Evolutionary conservation across 2,329 filamentous ascomycete species (phyloP), one percentile per base, ranked within the genome.

Genomic region (Aspergillus japonicus): DNA sequence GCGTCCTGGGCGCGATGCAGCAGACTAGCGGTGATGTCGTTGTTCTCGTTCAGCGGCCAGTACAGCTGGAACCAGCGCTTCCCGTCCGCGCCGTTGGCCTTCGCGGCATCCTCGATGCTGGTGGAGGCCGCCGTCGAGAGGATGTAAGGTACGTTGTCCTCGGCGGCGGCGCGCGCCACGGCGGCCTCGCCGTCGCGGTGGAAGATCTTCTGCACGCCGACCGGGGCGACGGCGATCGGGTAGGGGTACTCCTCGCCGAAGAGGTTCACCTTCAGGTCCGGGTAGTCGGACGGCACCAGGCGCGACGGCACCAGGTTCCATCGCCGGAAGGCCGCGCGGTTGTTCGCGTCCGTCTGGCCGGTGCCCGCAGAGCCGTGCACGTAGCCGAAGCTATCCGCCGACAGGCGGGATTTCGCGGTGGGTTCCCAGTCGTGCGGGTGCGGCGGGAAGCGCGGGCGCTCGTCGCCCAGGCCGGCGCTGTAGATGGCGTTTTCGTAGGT

Each of bases 61-160:
- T 92, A 92, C 0, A 92, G 82, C 71, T 92, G 89, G 71, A 83
- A 92, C 87, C 88, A 92, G 3, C 87, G 78, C 16, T 80, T 75
- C 0, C 83, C 83, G 2, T 80, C 14, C 1, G 21, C 73, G 0
- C 81, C 82, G 55, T 82, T 85, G 0, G 83, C 84, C 6, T 74
- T 68, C 0, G 86, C 87, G 0, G 90, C 82, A 59, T 91, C 82
- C 69, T 91, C 88, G 52, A 91, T 87, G 1, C 82, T 83, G 7
- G 82, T 79, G 0, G 83, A 81, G 0, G 86, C 81, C 1, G 88
- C 87, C 1, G 88, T 90, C 57, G 83, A 87, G 42, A 90, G 74
- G 50, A 87, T 86, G 71, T 86, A 90, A 0, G 89, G 87, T 0
- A 92, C 79, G 1, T 81, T 76, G 0, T 87, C 75, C 11, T 83